Conservation (phyloP, 352 stramenopile species). For the Globisporangium middletonii region DNA sequence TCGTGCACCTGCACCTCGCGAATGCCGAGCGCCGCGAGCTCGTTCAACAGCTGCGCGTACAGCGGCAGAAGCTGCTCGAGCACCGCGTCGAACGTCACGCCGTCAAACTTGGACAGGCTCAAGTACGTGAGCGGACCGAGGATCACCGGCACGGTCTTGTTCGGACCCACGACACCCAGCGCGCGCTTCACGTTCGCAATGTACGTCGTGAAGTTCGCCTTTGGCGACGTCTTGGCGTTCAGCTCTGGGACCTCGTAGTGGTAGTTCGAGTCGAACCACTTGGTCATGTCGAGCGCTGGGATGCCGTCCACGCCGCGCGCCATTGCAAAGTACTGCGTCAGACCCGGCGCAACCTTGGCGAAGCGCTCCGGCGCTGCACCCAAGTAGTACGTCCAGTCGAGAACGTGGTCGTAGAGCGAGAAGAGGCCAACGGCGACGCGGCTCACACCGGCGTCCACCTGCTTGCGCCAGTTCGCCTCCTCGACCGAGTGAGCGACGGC, state of each 20-base stretch:
- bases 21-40: conserved; percentile 72
- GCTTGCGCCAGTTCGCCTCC: conserved; percentile 80
- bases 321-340: conserved; percentile 89
- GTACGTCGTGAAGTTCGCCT: conserved; percentile 80
- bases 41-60: conserved; percentile 68
- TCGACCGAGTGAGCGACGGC: conserved; percentile 70
- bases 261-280: conserved; percentile 95
- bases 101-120: conserved; percentile 77
- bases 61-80: conserved; percentile 71
- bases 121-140: conserved; percentile 84
- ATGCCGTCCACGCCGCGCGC: conserved; percentile 86
- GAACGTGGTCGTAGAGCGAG: conserved; percentile 90
- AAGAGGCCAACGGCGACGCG: conserved; percentile 85
- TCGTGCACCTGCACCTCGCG: conserved; percentile 90
- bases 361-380: conserved; percentile 78
- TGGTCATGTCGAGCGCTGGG: conserved; percentile 91
- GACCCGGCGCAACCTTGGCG: conserved; percentile 42
- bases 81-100: conserved; percentile 56
- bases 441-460: conserved; percentile 70
- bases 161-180: conserved; percentile 62
- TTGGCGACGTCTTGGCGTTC: conserved; percentile 55
- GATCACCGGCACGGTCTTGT: conserved; percentile 80
- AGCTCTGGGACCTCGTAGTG: conserved; percentile 94
- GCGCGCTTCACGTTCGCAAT: conserved; percentile 71
- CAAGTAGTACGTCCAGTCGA: conserved; percentile 85